Conservation (phyloP, 371 early-diverging fungal genomes). For the Mortierella sp. region DNA sequence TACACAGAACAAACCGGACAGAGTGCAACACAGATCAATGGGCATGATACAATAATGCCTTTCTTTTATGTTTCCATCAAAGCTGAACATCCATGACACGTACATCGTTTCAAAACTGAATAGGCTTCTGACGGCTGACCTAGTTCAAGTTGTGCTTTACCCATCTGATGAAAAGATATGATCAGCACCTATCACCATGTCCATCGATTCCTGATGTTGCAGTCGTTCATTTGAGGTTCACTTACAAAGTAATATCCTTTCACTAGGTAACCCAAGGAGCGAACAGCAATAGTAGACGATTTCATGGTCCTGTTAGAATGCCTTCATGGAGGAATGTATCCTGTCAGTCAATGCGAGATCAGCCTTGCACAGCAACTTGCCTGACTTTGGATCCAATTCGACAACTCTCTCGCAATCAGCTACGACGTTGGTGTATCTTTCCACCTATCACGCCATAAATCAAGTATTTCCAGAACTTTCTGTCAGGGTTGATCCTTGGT, state of each 20-base stretch:
- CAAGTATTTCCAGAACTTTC: too few relatives aligned
- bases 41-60: too few relatives aligned
- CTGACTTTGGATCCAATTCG: constrained; percentile 72
- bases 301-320: too few relatives aligned
- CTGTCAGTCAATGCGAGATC: too few relatives aligned
- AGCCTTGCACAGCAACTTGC: constrained; percentile 37
- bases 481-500: neutral
- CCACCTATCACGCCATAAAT: constrained; percentile 49
- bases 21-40: too few relatives aligned
- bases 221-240: neutral
- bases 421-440: constrained; percentile 66
- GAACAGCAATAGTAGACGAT: too few relatives aligned
- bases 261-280: too few relatives aligned
- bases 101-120: constrained; percentile 33
- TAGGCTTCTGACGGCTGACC: constrained; percentile 38
- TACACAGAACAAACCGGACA: too few relatives aligned
- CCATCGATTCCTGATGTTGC: too few relatives aligned
- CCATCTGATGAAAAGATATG: constrained; percentile 12
- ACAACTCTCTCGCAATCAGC: constrained; percentile 76
- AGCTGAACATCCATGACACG: neutral
- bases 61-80: too few relatives aligned
- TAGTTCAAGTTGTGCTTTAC: constrained; percentile 47
- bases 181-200: too few relatives aligned
- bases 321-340: too few relatives aligned
- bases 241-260: constrained; percentile 78